These are phyloP conservation scores for Physcomitrium patens DNA, from an alignment of 225 moss, liverwort and hornwort genomes.

Conservation along the genomic window DNA sequence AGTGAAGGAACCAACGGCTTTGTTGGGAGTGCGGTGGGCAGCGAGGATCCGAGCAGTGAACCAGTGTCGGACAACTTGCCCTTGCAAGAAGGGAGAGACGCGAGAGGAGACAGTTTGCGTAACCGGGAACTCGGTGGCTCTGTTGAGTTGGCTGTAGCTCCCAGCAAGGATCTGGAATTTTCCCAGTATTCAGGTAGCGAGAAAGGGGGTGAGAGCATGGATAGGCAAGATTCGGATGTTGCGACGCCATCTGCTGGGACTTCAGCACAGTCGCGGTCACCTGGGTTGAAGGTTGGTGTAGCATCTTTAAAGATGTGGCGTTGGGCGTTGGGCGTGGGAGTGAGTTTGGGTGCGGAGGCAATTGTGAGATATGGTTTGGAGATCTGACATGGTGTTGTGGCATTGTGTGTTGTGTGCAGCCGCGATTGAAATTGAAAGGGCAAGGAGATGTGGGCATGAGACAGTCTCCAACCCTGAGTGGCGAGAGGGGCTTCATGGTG, in stretches of 20 bases:
- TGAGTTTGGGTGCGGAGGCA: not conserved
- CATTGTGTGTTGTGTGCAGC: conserved; percentile 33
- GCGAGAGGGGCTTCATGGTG: conserved; percentile 23
- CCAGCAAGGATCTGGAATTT: conserved; percentile 41
- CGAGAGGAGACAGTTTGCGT: not conserved
- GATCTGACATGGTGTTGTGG: conserved; percentile 15
- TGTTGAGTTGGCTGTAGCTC: conserved; percentile 37
- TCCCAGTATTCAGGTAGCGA: conserved; percentile 43
- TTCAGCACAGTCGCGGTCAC: conserved; percentile 53
- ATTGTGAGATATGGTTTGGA: not conserved
- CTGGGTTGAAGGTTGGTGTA: conserved; percentile 48
- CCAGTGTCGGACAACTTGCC: conserved; percentile 43
- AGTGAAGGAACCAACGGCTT: conserved; percentile 47
- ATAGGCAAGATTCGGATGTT: conserved; percentile 56
- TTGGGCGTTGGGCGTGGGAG: not conserved
- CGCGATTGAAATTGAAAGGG: conserved; percentile 67
- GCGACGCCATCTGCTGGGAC: conserved; percentile 45
- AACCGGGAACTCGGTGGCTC: conserved; percentile 31
- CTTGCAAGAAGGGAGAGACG: no score
- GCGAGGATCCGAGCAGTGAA: conserved; percentile 53
- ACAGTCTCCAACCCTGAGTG: conserved; percentile 29
- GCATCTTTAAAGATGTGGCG: not conserved
- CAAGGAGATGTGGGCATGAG: conserved; percentile 51
- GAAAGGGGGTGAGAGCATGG: conserved; percentile 42
- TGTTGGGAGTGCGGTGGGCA: conserved; percentile 36